Conservation (phyloP, 2,329 filamentous ascomycete genomes). For the Colletotrichum theobromicola region DNA sequence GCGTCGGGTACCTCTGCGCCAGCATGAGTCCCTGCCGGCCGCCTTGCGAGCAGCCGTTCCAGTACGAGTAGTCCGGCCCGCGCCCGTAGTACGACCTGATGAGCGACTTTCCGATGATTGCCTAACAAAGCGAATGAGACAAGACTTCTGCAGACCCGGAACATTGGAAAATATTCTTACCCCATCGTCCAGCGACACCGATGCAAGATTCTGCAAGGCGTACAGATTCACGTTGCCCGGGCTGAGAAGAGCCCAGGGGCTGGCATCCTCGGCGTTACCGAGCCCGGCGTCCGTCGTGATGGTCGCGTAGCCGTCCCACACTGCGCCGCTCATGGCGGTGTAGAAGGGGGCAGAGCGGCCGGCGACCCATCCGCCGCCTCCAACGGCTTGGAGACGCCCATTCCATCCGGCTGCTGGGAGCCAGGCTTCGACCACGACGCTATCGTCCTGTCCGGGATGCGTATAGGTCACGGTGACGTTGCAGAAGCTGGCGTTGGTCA, state of each 20-base stretch:
- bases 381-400: slow-evolving; percentile 30
- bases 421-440: slow-evolving; percentile 27
- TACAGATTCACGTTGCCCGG: slow-evolving; percentile 21
- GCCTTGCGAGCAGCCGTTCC: slow-evolving; percentile 58
- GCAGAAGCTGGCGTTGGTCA: slow-evolving; percentile 25
- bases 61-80: slow-evolving; percentile 51
- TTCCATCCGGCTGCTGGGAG: slow-evolving; percentile 33
- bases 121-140: slow-evolving; percentile 14
- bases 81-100: slow-evolving; percentile 52
- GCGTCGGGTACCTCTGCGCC: slow-evolving; percentile 54
- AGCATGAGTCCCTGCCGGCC: slow-evolving; percentile 61
- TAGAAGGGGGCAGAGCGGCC: slow-evolving; percentile 19
- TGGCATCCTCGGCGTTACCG: not conserved
- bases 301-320: slow-evolving; percentile 24
- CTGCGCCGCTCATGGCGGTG: slow-evolving; percentile 20
- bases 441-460: slow-evolving; percentile 27
- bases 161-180: not conserved
- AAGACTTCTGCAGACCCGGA: not conserved
- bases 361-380: slow-evolving; percentile 33
- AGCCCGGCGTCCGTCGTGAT: slow-evolving; percentile 26
- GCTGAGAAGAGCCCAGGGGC: slow-evolving; percentile 13
- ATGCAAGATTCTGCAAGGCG: slow-evolving; percentile 40
- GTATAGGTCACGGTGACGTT: slow-evolving; percentile 33
- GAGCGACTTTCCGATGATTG: slow-evolving; percentile 52
- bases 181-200: slow-evolving; percentile 37